A percentile compares a stretch with the other conserved stretches of the same genome.
These are phyloP conservation scores for Abrus pulchellus DNA, from an alignment of 306 rosid genomes.

Conservation along the genomic window DNA sequence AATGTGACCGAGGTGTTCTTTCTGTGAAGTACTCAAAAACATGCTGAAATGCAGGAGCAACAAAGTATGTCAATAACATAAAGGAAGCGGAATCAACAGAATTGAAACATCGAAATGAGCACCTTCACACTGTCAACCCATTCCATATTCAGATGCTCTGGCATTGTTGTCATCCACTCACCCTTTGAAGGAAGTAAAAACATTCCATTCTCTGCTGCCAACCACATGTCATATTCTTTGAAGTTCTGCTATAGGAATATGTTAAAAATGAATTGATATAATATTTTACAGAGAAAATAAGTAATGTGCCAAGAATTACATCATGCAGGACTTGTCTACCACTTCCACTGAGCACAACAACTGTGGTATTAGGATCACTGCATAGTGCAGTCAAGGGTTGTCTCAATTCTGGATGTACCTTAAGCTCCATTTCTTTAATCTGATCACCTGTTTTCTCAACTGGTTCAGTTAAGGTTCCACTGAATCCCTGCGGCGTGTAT, in stretches of 20 bases:
- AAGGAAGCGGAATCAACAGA: slow-evolving; percentile 25
- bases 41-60: slow-evolving; percentile 63
- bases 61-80: slow-evolving; percentile 39
- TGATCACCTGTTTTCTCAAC: slow-evolving; percentile 90
- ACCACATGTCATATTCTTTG: slow-evolving; percentile 81
- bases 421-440: slow-evolving; percentile 86
- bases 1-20: slow-evolving; percentile 86
- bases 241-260: slow-evolving; percentile 67
- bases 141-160: slow-evolving; percentile 89
- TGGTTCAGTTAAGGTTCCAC: slow-evolving; percentile 84
- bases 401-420: slow-evolving; percentile 74
- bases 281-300: slow-evolving; percentile 26
- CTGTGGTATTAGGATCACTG: slow-evolving; percentile 76
- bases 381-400: slow-evolving; percentile 70
- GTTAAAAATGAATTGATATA: slow-evolving; percentile 36
- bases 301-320: slow-evolving; percentile 53
- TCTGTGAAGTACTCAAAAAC: slow-evolving; percentile 90
- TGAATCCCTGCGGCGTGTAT: slow-evolving; percentile 72
- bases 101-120: slow-evolving; percentile 29
- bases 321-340: slow-evolving; percentile 66
- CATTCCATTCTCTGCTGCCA: slow-evolving; percentile 98
- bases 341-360: slow-evolving; percentile 90
- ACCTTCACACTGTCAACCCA: slow-evolving; percentile 92
- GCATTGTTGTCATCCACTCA: slow-evolving; percentile 96
- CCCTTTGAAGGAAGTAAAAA: slow-evolving; percentile 74